A percentile compares a stretch with the other conserved stretches of the same genome.
Conservation (phyloP, 257 asterid species). For the Thymus quinquecostatus region DNA sequence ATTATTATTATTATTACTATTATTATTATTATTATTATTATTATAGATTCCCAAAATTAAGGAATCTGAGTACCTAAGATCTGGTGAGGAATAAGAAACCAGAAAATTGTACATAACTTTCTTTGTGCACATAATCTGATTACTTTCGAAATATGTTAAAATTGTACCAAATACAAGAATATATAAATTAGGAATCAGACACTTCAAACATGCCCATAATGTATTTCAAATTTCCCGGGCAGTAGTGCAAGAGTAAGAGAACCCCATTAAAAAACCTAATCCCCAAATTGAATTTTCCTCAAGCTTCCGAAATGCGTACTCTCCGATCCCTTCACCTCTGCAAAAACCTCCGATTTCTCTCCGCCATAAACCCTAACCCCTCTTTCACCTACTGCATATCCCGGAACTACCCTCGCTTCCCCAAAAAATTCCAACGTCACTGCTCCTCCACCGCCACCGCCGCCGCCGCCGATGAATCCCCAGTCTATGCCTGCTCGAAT, state of each 20-base stretch:
- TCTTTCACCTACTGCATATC: slow-evolving; percentile 34
- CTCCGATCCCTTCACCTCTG: slow-evolving; percentile 51
- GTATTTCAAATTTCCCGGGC: slow-evolving; percentile 37
- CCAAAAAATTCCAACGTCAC: slow-evolving; percentile 40
- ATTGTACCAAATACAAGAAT: no score
- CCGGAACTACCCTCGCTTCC: slow-evolving; percentile 36
- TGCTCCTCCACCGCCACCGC: slow-evolving; percentile 40
- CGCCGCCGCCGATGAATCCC: slow-evolving; percentile 38
- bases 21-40: no score
- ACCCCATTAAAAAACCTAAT: slow-evolving; percentile 33
- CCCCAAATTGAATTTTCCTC: slow-evolving; percentile 28
- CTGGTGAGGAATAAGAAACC: no score
- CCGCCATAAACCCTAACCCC: slow-evolving; percentile 33
- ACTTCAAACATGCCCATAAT: no score
- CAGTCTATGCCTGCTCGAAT: slow-evolving; percentile 66
- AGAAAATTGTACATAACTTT: no score
- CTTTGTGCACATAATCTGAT: no score
- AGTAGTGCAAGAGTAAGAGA: slow-evolving; percentile 3
- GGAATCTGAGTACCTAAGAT: no score
- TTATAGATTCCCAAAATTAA: no score
- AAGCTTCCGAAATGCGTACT: slow-evolving; percentile 53
- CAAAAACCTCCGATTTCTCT: slow-evolving; percentile 41
- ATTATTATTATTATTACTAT: no score
- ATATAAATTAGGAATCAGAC: no score
- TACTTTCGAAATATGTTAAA: no score